phyloP scores from a whole-genome alignment of 345 rosid species.

The Acer negundo region DNA sequence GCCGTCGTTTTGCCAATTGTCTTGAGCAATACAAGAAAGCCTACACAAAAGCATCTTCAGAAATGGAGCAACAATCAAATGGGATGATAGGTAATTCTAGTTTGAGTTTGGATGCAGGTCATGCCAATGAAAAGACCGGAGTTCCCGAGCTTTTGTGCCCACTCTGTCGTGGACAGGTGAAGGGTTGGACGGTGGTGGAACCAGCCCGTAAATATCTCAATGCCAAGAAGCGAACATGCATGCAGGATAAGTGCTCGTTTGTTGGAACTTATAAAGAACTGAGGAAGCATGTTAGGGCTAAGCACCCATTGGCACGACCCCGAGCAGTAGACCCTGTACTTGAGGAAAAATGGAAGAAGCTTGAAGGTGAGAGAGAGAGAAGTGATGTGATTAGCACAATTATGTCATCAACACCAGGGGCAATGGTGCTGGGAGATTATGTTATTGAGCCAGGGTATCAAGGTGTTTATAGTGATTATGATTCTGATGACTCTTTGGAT shows the following conservation, averaged over 20 bases:
- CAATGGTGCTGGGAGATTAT: slow-evolving; percentile 80
- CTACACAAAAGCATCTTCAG: slow-evolving; percentile 50
- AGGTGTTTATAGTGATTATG: slow-evolving; percentile 42
- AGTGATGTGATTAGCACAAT: slow-evolving; percentile 73
- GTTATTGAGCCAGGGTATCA: slow-evolving; percentile 70
- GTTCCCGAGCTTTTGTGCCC: slow-evolving; percentile 80
- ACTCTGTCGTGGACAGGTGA: slow-evolving; percentile 85
- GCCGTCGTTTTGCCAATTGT: slow-evolving; percentile 78
- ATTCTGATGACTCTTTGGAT: slow-evolving; percentile 57
- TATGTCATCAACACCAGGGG: slow-evolving; percentile 79
- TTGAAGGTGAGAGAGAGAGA: slow-evolving; percentile 67
- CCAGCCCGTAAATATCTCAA: slow-evolving; percentile 65
- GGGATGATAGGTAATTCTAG: slow-evolving; percentile 26
- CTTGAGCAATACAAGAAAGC: slow-evolving; percentile 87
- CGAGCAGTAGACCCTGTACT: slow-evolving; percentile 73
- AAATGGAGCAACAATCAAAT: slow-evolving; percentile 27
- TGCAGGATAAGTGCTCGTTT: slow-evolving; percentile 75
- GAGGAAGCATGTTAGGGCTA: slow-evolving; percentile 72
- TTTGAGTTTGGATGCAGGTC: slow-evolving; percentile 24
- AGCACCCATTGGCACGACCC: slow-evolving; percentile 77
- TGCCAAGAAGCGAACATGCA: slow-evolving; percentile 67
- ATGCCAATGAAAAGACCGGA: slow-evolving; percentile 37
- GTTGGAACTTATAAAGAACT: slow-evolving; percentile 64
- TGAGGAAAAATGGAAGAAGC: slow-evolving; percentile 77
- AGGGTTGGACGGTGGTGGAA: slow-evolving; percentile 93